These are phyloP conservation scores for Beauveria sp. DNA, from an alignment of 2,329 filamentous ascomycete species.

Conservation along the genomic window DNA sequence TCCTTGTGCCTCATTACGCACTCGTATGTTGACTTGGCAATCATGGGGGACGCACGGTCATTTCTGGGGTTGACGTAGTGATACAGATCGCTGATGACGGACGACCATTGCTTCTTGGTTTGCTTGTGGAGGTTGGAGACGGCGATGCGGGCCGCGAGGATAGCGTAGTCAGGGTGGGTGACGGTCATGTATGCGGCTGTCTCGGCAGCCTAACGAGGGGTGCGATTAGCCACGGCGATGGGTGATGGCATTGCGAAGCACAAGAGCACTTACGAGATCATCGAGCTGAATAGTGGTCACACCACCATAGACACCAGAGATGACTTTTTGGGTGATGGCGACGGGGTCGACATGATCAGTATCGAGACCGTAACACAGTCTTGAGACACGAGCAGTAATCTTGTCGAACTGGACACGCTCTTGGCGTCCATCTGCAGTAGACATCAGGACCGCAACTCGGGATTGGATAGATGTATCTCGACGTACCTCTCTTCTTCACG, in stretches of 20 bases:
- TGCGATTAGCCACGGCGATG: background rate
- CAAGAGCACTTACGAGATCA: constrained; percentile 67
- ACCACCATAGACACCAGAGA: constrained; percentile 97
- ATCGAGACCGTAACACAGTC: constrained; percentile 95
- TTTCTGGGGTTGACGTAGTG: constrained; percentile 97
- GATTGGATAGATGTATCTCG: background rate
- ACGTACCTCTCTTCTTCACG: constrained; percentile 56
- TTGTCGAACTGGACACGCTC: constrained; percentile 99
- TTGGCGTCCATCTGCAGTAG: constrained; percentile 80
- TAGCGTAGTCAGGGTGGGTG: constrained; percentile 97
- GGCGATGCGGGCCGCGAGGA: constrained; percentile 94
- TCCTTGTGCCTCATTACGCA: constrained; percentile 93
- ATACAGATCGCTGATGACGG: constrained; percentile 87
- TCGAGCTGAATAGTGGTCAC: constrained; percentile 95
- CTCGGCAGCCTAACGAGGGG: constrained; percentile 69
- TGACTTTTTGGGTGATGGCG: constrained; percentile 98
- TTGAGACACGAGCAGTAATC: constrained; percentile 96
- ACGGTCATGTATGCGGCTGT: constrained; percentile 99
- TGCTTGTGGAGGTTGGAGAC: constrained; percentile 99
- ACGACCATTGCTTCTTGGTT: constrained; percentile 99
- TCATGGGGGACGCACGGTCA: constrained; percentile 78
- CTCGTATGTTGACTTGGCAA: constrained; percentile 83
- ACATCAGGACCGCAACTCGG: constrained; percentile 20
- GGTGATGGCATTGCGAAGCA: background rate
- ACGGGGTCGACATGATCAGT: constrained; percentile 92